A percentile compares a stretch with the other conserved stretches of the same genome.
These are phyloP conservation scores for Jamesozyma piceae DNA, from an alignment of 805 yeast species.

Conservation along the genomic window DNA sequence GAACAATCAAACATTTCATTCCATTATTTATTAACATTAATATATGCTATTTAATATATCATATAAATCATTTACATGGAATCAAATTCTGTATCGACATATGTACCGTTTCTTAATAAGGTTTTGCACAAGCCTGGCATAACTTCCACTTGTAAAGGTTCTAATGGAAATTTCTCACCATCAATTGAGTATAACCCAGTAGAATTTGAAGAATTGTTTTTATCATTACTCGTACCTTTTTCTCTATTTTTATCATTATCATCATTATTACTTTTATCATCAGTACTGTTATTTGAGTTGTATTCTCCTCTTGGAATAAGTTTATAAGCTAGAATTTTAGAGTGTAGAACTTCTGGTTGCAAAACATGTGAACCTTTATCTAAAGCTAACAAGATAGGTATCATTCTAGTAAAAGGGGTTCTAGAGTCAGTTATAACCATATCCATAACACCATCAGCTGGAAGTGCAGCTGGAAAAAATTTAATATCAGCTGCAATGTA, in stretches of 20 bases:
- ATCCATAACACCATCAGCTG: slow-evolving; percentile 83
- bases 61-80: slow-evolving; percentile 19
- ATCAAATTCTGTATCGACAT: slow-evolving; percentile 44
- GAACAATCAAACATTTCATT: too few species aligned
- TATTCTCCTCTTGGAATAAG: slow-evolving; percentile 46
- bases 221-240: slow-evolving; percentile 4
- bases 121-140: slow-evolving; percentile 56
- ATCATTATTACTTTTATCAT: background rate
- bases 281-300: background rate
- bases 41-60: too few species aligned
- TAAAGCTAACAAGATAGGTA: slow-evolving; percentile 48
- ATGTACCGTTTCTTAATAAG: slow-evolving; percentile 51
- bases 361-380: slow-evolving; percentile 73
- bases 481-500: slow-evolving; percentile 72
- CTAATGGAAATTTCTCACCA: slow-evolving; percentile 77
- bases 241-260: slow-evolving; percentile 1
- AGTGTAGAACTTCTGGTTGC: slow-evolving; percentile 57
- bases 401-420: slow-evolving; percentile 46
- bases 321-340: slow-evolving; percentile 70
- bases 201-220: background rate
- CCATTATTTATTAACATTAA: too few species aligned
- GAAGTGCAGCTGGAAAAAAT: slow-evolving; percentile 89
- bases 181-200: slow-evolving; percentile 62
- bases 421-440: slow-evolving; percentile 62
- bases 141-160: slow-evolving; percentile 77